Conservation (phyloP, 225 moss, liverwort and hornwort genomes). For the Antitrichia curtipendula region DNA sequence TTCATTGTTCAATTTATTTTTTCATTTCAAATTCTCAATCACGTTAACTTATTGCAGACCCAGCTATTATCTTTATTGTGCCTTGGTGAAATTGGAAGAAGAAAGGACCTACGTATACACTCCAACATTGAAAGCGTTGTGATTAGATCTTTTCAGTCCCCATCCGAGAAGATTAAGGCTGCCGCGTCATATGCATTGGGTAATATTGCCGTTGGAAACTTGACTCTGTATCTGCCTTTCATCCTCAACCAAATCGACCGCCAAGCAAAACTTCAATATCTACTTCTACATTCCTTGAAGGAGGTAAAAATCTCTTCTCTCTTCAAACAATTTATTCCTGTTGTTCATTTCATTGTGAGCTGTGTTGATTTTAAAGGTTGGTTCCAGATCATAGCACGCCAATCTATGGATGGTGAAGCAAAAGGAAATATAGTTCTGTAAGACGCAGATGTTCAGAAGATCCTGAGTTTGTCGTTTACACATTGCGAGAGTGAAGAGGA, state of each 20-base stretch:
- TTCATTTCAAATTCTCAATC: background rate
- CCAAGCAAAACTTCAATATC: conserved; percentile 96
- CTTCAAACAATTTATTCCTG: background rate
- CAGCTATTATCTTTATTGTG: conserved; percentile 86
- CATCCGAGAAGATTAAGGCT: conserved; percentile 96
- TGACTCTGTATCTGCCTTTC: conserved; percentile 88
- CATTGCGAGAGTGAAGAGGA: conserved; percentile 99
- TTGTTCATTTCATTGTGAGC: background rate
- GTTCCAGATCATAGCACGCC: conserved; percentile 85
- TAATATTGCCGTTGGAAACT: conserved; percentile 92
- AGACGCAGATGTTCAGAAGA: conserved; percentile 95
- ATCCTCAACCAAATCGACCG: conserved; percentile 93
- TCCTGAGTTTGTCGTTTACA: conserved; percentile 82
- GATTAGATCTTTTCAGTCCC: conserved; percentile 89
- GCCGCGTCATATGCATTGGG: conserved; percentile 98
- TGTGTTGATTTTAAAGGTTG: background rate
- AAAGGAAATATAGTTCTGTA: conserved; percentile 88
- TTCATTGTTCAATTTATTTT: background rate
- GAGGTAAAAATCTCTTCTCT: conserved; percentile 41
- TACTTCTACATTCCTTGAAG: conserved; percentile 87
- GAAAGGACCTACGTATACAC: conserved; percentile 82
- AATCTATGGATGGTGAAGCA: conserved; percentile 82
- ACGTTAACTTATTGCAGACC: conserved; percentile 42
- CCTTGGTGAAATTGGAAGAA: conserved; percentile 92
- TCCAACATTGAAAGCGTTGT: conserved; percentile 88